Evolutionary conservation across 495 filamentous ascomycete species (phyloP), one percentile per base, ranked within the genome.

Genomic region (Xylaria acuta): DNA sequence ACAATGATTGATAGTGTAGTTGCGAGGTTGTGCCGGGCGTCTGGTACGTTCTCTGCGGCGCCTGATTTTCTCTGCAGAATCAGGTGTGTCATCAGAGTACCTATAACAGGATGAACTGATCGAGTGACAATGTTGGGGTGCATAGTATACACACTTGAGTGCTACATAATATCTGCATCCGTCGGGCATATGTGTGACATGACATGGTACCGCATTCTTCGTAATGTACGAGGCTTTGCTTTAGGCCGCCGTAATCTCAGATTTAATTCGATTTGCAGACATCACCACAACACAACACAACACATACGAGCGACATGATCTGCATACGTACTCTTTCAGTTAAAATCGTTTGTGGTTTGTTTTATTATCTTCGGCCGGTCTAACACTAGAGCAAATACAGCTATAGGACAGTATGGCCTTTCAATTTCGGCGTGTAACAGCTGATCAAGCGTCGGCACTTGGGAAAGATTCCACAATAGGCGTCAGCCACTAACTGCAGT

Each of bases 381-480:
- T 18, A 27, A 32, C 25, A 32, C 53, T 56, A 56, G 53, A 56
- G 16, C 47, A 51, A 51, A 51, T 51, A 54, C 25, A 54, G 20
- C 25, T 14, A 5, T 54, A 54, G 51, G 51, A 14, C 12, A 38
- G 58, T 60, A 22, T 60, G 32, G 32, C 56, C 32, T 36, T n/a
- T 38, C 32, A n/a, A 22, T 60, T 60, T 38, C 18, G 32, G 18
- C 20, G 30, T 60, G 56, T 60, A 38, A 38, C 59, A 54, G 58
- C 69, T 64, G 45, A 56, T 51, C 45, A 71, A 64, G 59, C 69
- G 59, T 64, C 69, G 69, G 69, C 69, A 71, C 47, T 64, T 64
- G 69, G 47, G 32, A 14, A 30, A 25, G 64, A 66, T 65, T n/a
- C 63, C 30, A 41, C 63, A 16, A 49, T 47, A 14, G 27, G 63